These are phyloP conservation scores for Dysphania ambrosioides DNA, from an alignment of 148 eudicot genomes.

Conservation along the genomic window DNA sequence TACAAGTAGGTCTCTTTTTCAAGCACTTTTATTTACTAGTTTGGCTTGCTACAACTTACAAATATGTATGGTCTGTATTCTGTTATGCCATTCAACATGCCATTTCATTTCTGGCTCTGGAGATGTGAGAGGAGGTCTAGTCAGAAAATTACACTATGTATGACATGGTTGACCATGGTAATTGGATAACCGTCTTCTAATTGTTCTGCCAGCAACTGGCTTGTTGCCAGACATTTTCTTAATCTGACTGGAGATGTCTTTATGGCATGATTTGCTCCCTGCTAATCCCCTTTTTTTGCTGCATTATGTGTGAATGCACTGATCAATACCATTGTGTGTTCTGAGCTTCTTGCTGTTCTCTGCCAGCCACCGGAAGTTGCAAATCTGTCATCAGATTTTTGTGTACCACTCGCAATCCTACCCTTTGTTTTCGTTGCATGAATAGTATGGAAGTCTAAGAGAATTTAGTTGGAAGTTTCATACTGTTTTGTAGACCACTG, in stretches of 20 bases:
- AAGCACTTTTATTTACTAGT: background rate
- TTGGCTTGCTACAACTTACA: background rate
- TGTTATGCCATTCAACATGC: background rate
- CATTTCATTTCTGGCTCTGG: background rate
- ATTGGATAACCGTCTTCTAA: background rate
- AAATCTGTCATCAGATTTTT: no score
- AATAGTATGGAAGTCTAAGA: no score
- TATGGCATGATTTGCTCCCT: no score
- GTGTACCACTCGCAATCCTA: no score
- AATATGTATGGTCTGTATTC: background rate
- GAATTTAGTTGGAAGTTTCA: no score
- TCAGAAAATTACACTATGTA: background rate
- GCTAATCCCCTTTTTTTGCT: background rate
- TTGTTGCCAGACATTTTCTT: no score
- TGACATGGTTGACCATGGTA: background rate
- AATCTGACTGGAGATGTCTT: no score
- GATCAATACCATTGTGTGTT: background rate
- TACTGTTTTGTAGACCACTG: no score
- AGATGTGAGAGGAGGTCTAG: background rate
- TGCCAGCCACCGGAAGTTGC: background rate
- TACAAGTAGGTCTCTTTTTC: constrained; percentile 39
- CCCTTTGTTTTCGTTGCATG: no score
- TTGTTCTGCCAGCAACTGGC: background rate
- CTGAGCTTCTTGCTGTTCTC: no score
- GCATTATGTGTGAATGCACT: background rate